phyloP scores from a whole-genome alignment of 1,284 basidiomycete genomes.

The Cystobasidium slooffiae region DNA sequence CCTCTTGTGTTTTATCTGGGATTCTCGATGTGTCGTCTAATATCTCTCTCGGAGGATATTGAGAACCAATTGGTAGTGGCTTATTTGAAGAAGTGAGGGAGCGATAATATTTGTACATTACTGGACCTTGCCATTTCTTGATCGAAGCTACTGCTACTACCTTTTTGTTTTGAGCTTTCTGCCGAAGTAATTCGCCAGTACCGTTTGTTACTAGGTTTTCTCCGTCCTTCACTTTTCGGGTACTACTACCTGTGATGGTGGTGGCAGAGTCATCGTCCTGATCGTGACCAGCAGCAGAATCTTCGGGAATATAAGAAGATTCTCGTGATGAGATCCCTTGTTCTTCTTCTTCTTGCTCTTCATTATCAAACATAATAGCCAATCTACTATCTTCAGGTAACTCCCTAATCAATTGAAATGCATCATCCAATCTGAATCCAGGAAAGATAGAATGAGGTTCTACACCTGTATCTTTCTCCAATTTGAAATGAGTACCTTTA shows the following conservation, averaged over 20 bases:
- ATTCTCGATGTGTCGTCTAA: background rate
- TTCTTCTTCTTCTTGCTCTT: background rate
- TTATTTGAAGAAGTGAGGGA: background rate
- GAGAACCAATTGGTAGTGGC: background rate
- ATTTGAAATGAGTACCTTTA: constrained; percentile 9
- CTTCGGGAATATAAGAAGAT: background rate
- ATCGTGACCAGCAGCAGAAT: background rate
- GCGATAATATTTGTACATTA: constrained; percentile 2
- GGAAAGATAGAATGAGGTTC: constrained; percentile 7
- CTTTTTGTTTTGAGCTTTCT: background rate
- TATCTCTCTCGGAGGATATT: background rate
- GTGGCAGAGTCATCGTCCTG: no score
- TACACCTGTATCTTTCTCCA: constrained; percentile 6
- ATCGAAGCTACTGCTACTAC: constrained; percentile 21
- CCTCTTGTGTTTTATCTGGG: background rate
- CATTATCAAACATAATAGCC: constrained; percentile 26
- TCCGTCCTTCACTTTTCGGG: no score
- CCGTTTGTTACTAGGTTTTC: no score
- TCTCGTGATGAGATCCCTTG: no score
- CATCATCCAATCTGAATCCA: constrained; percentile 8
- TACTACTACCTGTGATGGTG: no score
- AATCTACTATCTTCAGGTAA: constrained; percentile 9
- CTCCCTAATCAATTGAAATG: constrained; percentile 4
- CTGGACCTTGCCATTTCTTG: constrained; percentile 23
- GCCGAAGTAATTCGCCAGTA: background rate